Evolutionary conservation across 2,329 filamentous ascomycete genomes (phyloP), one percentile per base, ranked within the genome.

Genomic region (Arthroderma sp.): DNA sequence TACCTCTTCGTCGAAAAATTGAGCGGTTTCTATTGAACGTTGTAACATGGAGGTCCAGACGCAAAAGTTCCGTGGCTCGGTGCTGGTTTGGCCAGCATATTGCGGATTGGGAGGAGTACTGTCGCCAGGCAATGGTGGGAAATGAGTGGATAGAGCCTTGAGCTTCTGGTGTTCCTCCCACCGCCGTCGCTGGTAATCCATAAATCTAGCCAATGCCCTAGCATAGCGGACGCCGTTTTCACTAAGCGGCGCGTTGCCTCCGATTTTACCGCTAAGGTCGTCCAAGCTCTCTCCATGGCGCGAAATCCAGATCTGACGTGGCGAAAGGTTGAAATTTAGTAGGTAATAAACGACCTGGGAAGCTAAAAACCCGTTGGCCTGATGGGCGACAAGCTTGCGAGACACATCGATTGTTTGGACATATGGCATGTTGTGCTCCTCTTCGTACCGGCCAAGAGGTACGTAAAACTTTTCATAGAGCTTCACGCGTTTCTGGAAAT

Each of bases 381-480:
- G 84, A 61, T 94, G 84, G 39, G 89, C 84, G 37, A 96, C 80
- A 49, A 96, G 76, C 65, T 98, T 98, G 49, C 89, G 80, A 36
- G 91, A 91, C 2, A 98, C 91, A 62, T 98, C 91, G 52, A 96
- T 86, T 83, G 96, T 94, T 70, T 86, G 86, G 51, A 98, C 93
- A 59, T 94, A 98, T 48, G 93, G 85, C 76, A 95, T 82, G 55
- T 88, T 81, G 57, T 93, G 75, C 22, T 83, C 75, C 65, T 98
- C 91, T 61, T 98, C 91, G 51, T 86, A 93, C 36, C 87, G 78
- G 30, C 91, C 91, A 1, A 98, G 71, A 0, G 91, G 85, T 5
- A 89, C 80, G 57, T 98, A 98, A 10, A 86, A 87, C 57, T 88
- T 93, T 63, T 95, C 86, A 57, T 98, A 98, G 7, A 93, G 84